Conservation (phyloP, 2,329 filamentous ascomycete species). For the Claviceps sp. region DNA sequence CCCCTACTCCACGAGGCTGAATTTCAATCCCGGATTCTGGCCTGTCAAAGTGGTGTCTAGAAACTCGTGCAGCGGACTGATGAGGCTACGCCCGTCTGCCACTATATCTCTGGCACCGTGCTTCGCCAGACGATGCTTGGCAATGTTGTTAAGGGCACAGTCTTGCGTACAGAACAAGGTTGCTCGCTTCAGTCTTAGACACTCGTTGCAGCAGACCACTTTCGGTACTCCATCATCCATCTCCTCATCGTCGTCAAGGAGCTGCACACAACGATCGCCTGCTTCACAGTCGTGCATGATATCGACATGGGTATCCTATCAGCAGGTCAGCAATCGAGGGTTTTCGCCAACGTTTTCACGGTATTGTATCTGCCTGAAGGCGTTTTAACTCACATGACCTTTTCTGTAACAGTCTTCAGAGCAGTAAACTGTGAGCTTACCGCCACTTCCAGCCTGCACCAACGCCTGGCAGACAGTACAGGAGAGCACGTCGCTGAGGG, state of each 20-base stretch:
- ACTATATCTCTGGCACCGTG: slow-evolving; percentile 16
- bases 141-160: slow-evolving; percentile 29
- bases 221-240: slow-evolving; percentile 21
- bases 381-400: slow-evolving; percentile 24
- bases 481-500: slow-evolving; percentile 23
- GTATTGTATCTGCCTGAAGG: no score
- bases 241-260: slow-evolving; percentile 24
- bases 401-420: slow-evolving; percentile 27
- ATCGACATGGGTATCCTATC: slow-evolving; percentile 25
- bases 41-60: slow-evolving; percentile 16
- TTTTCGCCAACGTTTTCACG: neutral
- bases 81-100: slow-evolving; percentile 11
- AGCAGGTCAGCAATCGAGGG: slow-evolving; percentile 11
- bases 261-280: slow-evolving; percentile 25
- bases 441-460: slow-evolving; percentile 21
- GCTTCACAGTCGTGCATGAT: slow-evolving; percentile 28
- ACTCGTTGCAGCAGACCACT: slow-evolving; percentile 28
- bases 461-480: slow-evolving; percentile 34
- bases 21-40: slow-evolving; percentile 21
- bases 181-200: slow-evolving; percentile 22
- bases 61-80: slow-evolving; percentile 12
- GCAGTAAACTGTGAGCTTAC: slow-evolving; percentile 30
- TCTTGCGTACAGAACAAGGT: slow-evolving; percentile 28
- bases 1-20: slow-evolving; percentile 8
- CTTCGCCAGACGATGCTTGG: slow-evolving; percentile 22